Conservation (phyloP, 805 yeast genomes). For the Pichia cephalocereana region DNA sequence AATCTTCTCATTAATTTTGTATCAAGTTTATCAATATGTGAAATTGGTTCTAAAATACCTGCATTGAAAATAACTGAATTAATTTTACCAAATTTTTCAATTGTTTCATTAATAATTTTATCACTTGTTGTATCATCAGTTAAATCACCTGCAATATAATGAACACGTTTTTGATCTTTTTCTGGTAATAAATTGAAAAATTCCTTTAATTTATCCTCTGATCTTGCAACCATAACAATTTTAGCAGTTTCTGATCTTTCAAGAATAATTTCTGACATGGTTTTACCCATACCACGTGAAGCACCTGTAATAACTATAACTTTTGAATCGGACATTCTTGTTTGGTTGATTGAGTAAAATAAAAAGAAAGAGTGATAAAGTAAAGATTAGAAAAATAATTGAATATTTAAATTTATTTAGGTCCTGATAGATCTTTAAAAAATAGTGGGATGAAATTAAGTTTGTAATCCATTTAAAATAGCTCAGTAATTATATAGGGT, state of each 20-base stretch:
- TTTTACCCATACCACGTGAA: constrained; percentile 73
- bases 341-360: background rate
- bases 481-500: no score
- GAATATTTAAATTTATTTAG: no score
- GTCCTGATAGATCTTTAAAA: no score
- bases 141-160: constrained; percentile 53
- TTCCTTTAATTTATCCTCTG: constrained; percentile 34
- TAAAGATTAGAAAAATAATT: no score
- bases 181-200: constrained; percentile 28
- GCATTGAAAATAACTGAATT: constrained; percentile 71
- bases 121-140: constrained; percentile 26
- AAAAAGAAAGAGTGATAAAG: background rate
- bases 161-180: constrained; percentile 44
- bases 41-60: constrained; percentile 76
- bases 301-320: constrained; percentile 49
- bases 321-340: background rate
- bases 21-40: constrained; percentile 34
- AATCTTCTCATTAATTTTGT: constrained; percentile 49
- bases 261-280: constrained; percentile 51
- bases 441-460: no score
- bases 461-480: no score
- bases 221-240: constrained; percentile 71
- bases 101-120: constrained; percentile 6
- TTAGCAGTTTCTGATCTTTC: constrained; percentile 22
- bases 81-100: constrained; percentile 40